Percentiles rank a stretch among this genome's conserved stretches.
These are phyloP conservation scores for Hymenoscyphus albidus DNA, from an alignment of 2,329 filamentous ascomycete species.

Conservation along the genomic window DNA sequence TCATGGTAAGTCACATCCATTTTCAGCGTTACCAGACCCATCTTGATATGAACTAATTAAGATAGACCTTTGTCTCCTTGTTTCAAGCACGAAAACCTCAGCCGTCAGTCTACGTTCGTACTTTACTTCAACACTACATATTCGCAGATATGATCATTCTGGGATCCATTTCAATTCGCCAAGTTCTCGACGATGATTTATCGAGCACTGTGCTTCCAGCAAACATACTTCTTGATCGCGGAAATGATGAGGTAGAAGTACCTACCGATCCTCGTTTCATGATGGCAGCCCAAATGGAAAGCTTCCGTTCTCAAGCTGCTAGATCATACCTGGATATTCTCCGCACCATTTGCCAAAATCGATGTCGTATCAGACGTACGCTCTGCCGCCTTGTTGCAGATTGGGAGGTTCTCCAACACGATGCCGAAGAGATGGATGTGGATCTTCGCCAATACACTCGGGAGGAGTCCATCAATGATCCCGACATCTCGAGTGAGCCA, in stretches of 20 bases:
- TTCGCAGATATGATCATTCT: conserved; percentile 69
- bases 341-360: conserved; percentile 81
- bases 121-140: conserved; percentile 71
- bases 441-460: conserved; percentile 58
- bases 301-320: conserved; percentile 56
- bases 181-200: conserved; percentile 80
- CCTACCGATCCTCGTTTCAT: conserved; percentile 69
- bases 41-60: not conserved
- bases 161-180: conserved; percentile 63
- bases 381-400: conserved; percentile 78
- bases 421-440: conserved; percentile 73
- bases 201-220: conserved; percentile 69
- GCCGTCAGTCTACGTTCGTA: conserved; percentile 78
- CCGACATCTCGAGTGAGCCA: conserved; percentile 46
- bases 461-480: conserved; percentile 56
- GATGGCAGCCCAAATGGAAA: conserved; percentile 70
- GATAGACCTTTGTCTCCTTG: conserved; percentile 65
- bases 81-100: conserved; percentile 79
- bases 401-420: conserved; percentile 79
- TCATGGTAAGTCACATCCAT: conserved; percentile 52
- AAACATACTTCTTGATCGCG: conserved; percentile 65
- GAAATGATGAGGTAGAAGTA: conserved; percentile 72
- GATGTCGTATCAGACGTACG: conserved; percentile 84
- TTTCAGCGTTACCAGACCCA: conserved; percentile 10
- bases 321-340: conserved; percentile 80